Percentiles rank a stretch among this genome's conserved stretches.
Evolutionary conservation across 1,284 basidiomycete genomes (phyloP).

Genomic region (Laetiporus sulphureus): DNA sequence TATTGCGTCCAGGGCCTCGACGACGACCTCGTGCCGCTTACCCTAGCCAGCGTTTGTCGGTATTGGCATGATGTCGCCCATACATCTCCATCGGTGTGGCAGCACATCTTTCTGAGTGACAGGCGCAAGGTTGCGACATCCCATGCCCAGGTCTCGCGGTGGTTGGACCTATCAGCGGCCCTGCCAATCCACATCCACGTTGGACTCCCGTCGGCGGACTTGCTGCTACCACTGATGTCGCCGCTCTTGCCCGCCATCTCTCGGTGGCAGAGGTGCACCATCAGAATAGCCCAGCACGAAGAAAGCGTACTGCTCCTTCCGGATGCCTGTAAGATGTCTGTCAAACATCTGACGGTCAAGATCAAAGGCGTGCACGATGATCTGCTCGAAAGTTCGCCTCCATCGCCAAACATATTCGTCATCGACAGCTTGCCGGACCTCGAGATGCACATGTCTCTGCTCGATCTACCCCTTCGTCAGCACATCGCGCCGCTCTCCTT

Average conservation of each 20-base stretch:
- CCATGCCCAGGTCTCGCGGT: slow-evolving; percentile 42
- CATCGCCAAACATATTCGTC: no score
- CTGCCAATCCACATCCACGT: slow-evolving; percentile 50
- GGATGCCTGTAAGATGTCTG: slow-evolving; percentile 13
- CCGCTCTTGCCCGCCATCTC: slow-evolving; percentile 46
- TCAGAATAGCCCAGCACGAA: slow-evolving; percentile 21
- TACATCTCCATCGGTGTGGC: slow-evolving; percentile 53
- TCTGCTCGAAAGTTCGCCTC: no score
- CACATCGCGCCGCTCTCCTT: slow-evolving; percentile 44
- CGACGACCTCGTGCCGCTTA: slow-evolving; percentile 38
- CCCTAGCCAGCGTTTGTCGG: slow-evolving; percentile 44
- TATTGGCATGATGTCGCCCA: slow-evolving; percentile 36
- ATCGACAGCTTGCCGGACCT: slow-evolving; percentile 12
- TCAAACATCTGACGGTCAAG: slow-evolving; percentile 14
- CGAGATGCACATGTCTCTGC: slow-evolving; percentile 28
- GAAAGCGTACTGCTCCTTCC: not conserved
- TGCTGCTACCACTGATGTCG: slow-evolving; percentile 54
- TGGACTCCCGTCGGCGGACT: slow-evolving; percentile 40
- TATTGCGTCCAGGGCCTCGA: slow-evolving; percentile 29
- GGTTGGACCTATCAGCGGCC: slow-evolving; percentile 44
- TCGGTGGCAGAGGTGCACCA: slow-evolving; percentile 46
- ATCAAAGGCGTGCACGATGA: slow-evolving; percentile 15
- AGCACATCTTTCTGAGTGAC: slow-evolving; percentile 44
- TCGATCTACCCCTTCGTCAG: slow-evolving; percentile 36
- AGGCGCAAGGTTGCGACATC: slow-evolving; percentile 30